These are phyloP conservation scores for Trypanosoma cruzi DNA, from an alignment of 208 protist species.

Conservation along the genomic window DNA sequence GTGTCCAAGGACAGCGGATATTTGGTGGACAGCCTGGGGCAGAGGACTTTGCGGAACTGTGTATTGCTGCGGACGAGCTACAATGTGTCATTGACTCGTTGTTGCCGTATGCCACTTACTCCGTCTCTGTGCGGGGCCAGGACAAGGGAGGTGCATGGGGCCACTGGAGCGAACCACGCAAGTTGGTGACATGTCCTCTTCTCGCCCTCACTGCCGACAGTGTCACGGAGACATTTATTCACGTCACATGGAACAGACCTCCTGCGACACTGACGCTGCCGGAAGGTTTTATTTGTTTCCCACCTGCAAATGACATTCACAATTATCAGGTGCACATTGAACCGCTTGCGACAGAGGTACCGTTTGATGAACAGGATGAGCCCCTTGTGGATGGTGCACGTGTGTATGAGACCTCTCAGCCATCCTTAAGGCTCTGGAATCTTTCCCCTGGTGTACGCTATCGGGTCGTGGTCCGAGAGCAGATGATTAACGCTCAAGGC, in stretches of 20 bases:
- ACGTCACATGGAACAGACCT: constrained; percentile 77
- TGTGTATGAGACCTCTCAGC: constrained; percentile 92
- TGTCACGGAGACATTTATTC: constrained; percentile 87
- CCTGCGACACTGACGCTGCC: constrained; percentile 12
- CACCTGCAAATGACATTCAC: constrained; percentile 63
- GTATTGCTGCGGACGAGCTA: constrained; percentile 42
- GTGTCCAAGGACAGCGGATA: constrained; percentile 66
- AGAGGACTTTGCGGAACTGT: constrained; percentile 66
- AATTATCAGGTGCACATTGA: constrained; percentile 90
- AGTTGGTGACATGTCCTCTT: constrained; percentile 75
- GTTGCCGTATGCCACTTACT: constrained; percentile 69
- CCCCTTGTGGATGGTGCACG: constrained; percentile 81
- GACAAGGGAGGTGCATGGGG: constrained; percentile 83
- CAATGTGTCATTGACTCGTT: constrained; percentile 60
- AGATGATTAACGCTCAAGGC: constrained; percentile 65
- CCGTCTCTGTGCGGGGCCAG: constrained; percentile 74
- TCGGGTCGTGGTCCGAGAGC: constrained; percentile 79
- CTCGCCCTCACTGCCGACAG: constrained; percentile 60
- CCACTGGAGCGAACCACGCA: constrained; percentile 74
- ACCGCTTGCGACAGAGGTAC: constrained; percentile 61
- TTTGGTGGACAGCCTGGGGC: constrained; percentile 66
- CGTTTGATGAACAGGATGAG: constrained; percentile 82
- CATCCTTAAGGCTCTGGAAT: constrained; percentile 77
- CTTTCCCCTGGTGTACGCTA: constrained; percentile 84
- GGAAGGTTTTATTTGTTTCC: constrained; percentile 70